These are phyloP conservation scores for Gymnopilus dilepis DNA, from an alignment of 768 basidiomycete species.

Conservation along the genomic window DNA sequence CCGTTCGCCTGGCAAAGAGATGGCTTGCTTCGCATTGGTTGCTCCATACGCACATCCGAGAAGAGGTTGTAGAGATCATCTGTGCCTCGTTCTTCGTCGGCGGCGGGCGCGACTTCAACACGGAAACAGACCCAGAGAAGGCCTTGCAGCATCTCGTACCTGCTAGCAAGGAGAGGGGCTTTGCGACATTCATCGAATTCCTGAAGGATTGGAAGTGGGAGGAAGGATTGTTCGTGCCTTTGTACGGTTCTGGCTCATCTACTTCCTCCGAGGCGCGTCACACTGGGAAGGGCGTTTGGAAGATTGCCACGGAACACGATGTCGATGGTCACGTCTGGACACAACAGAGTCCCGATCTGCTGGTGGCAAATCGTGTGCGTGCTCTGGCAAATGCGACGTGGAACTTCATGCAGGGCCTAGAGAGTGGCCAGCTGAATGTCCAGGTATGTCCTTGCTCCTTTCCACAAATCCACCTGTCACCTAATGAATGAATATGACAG, in stretches of 20 bases:
- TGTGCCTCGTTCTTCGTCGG: constrained; percentile 55
- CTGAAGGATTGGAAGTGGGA: constrained; percentile 88
- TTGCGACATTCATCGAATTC: constrained; percentile 73
- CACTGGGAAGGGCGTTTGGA: constrained; percentile 64
- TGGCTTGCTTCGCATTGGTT: constrained; percentile 95
- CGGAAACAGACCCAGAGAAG: constrained; percentile 36
- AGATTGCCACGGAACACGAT: constrained; percentile 80
- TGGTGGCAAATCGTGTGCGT: constrained; percentile 76
- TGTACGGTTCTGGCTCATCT: constrained; percentile 48
- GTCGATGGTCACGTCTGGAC: constrained; percentile 81
- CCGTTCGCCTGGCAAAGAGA: constrained; percentile 87
- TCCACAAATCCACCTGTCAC: constrained; percentile 4
- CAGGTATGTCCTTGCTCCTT: constrained; percentile 49
- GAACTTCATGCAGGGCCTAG: constrained; percentile 57
- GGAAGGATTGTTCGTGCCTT: constrained; percentile 71
- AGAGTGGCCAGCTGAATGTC: constrained; percentile 56
- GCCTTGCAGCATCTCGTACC: constrained; percentile 56
- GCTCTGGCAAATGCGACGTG: constrained; percentile 80
- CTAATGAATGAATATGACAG: constrained; percentile 42
- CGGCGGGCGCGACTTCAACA: constrained; percentile 25
- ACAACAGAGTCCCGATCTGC: constrained; percentile 59
- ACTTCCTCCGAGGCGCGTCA: constrained; percentile 19
- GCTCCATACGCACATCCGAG: constrained; percentile 70
- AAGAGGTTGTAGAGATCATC: constrained; percentile 85
- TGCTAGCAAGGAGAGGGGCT: constrained; percentile 78